Evolutionary conservation across 1,284 basidiomycete species (phyloP), one percentile per base, ranked within the genome.

Genomic region (Neolentinus lepideus): DNA sequence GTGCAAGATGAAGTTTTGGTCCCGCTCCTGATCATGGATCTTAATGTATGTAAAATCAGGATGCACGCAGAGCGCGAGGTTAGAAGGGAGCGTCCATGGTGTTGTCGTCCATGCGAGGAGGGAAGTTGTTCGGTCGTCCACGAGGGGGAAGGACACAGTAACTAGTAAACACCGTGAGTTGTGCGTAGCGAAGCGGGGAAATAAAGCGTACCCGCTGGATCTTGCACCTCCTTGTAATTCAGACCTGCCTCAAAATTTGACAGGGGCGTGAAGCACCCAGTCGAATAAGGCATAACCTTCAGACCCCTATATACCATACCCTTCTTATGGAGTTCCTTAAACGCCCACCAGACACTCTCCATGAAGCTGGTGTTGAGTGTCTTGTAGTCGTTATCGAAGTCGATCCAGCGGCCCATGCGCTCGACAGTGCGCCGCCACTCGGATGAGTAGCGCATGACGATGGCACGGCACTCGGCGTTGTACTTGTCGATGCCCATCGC

Each of bases 341-440:
- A 99, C n/a, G 93, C 96, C 97, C 97, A 99, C 97, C 97, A 99
- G 14, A 98, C 93, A 48, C 86, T 89, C 77, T 99, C 97, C 97
- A 99, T 99, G 71, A 94, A 99, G 22, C 83, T 78, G 4, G 86
- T 74, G 69, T 99, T 92, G 60, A 99, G 81, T 12, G 97, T 99
- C 77, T 98, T 98, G 83, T 99, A 99, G 64, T 97, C 97, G 63
- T 97, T 92, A 74, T 99, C 97, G 67, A 99, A 99, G 73, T 99
- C 97, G 73, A 99, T 99, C 97, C 97, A 99, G 60, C 97, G 85
- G 38, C 96, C 97, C 88, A 99, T 96, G 60, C 97, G 85, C 72
- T 98, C 96, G 57, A 99, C 96, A 3, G 94, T 99, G 36, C 75
- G 67, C 57, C 93, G 85, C 97, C 97, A 99, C 69, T 99, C 95